These are phyloP conservation scores for Piper longum DNA, from an alignment of 164 flowering plant genomes.

Conservation along the genomic window DNA sequence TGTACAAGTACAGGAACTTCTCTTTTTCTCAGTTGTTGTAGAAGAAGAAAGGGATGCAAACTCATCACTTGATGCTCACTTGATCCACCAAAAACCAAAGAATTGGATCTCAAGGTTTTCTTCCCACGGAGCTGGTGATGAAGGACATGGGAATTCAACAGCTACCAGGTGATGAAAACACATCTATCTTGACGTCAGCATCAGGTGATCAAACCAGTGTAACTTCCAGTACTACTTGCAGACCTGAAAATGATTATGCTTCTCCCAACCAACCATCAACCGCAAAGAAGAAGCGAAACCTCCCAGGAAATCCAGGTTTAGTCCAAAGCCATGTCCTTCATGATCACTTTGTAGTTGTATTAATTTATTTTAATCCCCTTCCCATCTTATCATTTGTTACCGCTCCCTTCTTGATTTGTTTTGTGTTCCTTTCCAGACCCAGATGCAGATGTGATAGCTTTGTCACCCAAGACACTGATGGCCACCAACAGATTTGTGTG, in stretches of 20 bases:
- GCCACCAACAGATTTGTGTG: constrained; percentile 89
- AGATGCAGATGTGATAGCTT: constrained; percentile 33
- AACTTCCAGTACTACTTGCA: constrained; percentile 31
- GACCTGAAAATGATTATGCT: constrained; percentile 21
- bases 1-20: background rate
- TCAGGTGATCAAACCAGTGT: constrained; percentile 50
- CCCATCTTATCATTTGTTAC: background rate
- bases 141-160: constrained; percentile 27
- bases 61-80: constrained; percentile 1
- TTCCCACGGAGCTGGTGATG: constrained; percentile 19
- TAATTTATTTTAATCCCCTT: background rate
- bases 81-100: constrained; percentile 8
- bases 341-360: no score
- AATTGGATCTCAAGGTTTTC: background rate
- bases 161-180: constrained; percentile 38
- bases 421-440: constrained; percentile 16
- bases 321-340: constrained; percentile 1
- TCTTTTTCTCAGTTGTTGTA: background rate
- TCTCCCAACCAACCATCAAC: constrained; percentile 16
- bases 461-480: constrained; percentile 73
- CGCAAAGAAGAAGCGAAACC: constrained; percentile 61
- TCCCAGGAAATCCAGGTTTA: constrained; percentile 74
- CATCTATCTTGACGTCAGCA: constrained; percentile 74
- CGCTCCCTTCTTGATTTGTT: no score
- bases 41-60: no score